phyloP scores from a whole-genome alignment of 2,329 filamentous ascomycete genomes.

The Xylariaceae sp. region DNA sequence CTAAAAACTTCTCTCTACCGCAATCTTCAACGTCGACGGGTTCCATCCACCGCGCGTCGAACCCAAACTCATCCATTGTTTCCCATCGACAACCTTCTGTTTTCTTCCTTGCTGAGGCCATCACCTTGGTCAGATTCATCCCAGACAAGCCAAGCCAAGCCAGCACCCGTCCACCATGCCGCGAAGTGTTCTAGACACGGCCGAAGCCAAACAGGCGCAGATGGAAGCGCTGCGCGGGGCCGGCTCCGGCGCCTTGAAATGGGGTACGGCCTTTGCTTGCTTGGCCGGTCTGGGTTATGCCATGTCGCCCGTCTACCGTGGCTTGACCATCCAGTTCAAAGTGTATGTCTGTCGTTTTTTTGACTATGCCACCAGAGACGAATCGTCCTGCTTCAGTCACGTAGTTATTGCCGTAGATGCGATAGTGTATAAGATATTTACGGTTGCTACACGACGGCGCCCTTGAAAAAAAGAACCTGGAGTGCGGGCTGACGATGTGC shows the following conservation, averaged over 20 bases:
- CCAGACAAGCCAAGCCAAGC: background rate
- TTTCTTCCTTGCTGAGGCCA: background rate
- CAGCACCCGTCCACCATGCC: conserved; percentile 9
- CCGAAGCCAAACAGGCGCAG: conserved; percentile 64
- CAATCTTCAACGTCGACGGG: no score
- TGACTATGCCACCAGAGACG: background rate
- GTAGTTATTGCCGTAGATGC: background rate
- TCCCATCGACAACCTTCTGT: no score
- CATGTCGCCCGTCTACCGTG: conserved; percentile 66
- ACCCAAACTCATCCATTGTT: no score
- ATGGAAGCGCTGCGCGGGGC: conserved; percentile 68
- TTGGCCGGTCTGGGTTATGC: conserved; percentile 58
- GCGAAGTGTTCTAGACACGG: conserved; percentile 55
- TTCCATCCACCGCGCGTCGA: no score
- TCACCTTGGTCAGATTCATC: background rate
- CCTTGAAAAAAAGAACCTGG: background rate
- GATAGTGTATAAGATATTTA: background rate
- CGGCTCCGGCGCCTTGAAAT: conserved; percentile 62
- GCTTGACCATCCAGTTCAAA: conserved; percentile 70
- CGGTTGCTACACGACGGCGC: background rate
- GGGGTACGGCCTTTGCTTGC: conserved; percentile 61
- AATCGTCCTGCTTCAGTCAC: background rate
- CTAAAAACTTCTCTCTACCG: no score
- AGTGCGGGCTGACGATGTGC: background rate
- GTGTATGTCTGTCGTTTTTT: conserved; percentile 48